phyloP scores from a whole-genome alignment of 176 grass and related monocot genomes.

The Thalia dealbata region DNA sequence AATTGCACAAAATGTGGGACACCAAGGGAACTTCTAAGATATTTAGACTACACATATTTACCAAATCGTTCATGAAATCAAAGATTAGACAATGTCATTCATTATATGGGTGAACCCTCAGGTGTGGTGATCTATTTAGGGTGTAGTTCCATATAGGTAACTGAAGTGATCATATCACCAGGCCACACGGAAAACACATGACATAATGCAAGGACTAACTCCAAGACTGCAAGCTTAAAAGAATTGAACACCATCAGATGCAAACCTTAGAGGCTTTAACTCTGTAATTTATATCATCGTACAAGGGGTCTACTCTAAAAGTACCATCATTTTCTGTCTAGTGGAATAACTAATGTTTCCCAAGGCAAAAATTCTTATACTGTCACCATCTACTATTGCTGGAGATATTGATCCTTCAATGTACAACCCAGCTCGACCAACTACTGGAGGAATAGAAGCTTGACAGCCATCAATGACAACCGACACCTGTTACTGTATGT shows the following conservation, averaged over 20 bases:
- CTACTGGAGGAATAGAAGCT: slow-evolving; percentile 47
- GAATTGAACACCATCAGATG: slow-evolving; percentile 18
- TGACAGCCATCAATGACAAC: slow-evolving; percentile 65
- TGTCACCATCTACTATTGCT: slow-evolving; percentile 58
- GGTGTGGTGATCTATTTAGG: not conserved
- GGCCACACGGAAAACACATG: not conserved
- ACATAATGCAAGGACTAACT: slow-evolving; percentile 15
- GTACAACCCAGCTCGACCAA: slow-evolving; percentile 69
- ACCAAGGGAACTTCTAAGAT: not conserved
- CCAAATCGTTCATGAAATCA: slow-evolving; percentile 4
- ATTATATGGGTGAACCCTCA: not conserved
- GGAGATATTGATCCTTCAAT: slow-evolving; percentile 79
- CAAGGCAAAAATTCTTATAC: slow-evolving; percentile 53
- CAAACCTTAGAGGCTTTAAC: slow-evolving; percentile 82
- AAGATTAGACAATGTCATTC: not conserved
- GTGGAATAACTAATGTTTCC: slow-evolving; percentile 47
- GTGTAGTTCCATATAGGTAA: not conserved
- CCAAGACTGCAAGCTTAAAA: slow-evolving; percentile 4
- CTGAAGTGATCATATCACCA: too few relatives aligned
- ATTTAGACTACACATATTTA: slow-evolving; percentile 6
- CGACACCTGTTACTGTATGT: slow-evolving; percentile 45
- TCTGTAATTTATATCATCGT: slow-evolving; percentile 72
- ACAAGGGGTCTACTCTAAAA: slow-evolving; percentile 75
- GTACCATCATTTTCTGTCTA: slow-evolving; percentile 56
- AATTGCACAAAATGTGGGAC: not conserved